Conservation (phyloP, 2,329 filamentous ascomycete species). For the Malbranchea zuffiana region DNA sequence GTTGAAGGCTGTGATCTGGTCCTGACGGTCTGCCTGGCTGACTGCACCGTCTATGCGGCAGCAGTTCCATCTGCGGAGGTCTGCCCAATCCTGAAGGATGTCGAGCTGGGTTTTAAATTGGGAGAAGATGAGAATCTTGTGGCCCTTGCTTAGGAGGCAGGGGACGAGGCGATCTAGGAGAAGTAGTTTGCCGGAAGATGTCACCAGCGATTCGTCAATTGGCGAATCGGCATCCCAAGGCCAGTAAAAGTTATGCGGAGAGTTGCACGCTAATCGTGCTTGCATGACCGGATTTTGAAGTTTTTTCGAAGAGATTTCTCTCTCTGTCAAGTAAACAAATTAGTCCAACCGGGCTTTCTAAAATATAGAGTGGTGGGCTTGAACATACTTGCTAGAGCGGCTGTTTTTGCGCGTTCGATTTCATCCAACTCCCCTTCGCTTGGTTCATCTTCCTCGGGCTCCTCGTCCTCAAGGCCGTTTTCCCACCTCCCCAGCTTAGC, state of each 20-base stretch:
- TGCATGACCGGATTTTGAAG: conserved; percentile 90
- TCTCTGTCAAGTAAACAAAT: conserved; percentile 41
- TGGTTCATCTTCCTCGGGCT: conserved; percentile 32
- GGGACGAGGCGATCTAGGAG: conserved; percentile 79
- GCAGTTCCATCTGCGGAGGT: conserved; percentile 66
- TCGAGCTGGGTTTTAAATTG: conserved; percentile 94
- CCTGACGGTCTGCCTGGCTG: conserved; percentile 57
- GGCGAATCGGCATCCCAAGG: conserved; percentile 59
- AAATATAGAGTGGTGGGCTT: not conserved
- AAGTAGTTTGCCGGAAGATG: conserved; percentile 88
- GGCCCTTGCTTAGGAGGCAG: conserved; percentile 57
- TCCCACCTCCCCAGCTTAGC: conserved; percentile 45
- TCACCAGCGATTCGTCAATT: conserved; percentile 72
- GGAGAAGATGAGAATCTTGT: conserved; percentile 92
- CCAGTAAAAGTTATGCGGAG: conserved; percentile 92
- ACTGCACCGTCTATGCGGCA: conserved; percentile 90
- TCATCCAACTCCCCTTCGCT: conserved; percentile 48
- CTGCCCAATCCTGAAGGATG: conserved; percentile 78
- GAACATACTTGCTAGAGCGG: conserved; percentile 62
- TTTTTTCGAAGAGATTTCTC: conserved; percentile 82
- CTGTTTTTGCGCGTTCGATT: conserved; percentile 52
- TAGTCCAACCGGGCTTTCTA: conserved; percentile 17
- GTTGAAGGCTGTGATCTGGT: conserved; percentile 66
- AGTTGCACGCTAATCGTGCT: conserved; percentile 82
- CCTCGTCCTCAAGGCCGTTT: conserved; percentile 49